These are phyloP conservation scores for Cynanchum wilfordii DNA, from an alignment of 257 asterid species.

Conservation along the genomic window DNA sequence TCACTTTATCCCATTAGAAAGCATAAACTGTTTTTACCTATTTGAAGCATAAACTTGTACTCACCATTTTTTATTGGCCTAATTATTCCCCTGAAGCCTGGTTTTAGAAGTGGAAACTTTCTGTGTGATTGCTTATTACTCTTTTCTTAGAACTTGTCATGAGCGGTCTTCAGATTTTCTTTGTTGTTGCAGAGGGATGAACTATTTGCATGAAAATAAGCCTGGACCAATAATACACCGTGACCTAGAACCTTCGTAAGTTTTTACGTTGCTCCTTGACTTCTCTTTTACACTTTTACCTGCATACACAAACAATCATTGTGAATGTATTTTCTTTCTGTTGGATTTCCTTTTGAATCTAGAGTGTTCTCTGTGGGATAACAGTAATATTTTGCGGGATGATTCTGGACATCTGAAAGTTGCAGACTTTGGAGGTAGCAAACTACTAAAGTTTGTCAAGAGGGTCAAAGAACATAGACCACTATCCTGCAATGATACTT, in stretches of 20 bases:
- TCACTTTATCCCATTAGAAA: neutral
- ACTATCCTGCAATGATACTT: constrained; percentile 41
- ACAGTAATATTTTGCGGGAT: constrained; percentile 91
- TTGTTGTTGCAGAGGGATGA: constrained; percentile 76
- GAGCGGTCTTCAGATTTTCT: neutral
- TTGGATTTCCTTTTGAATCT: constrained; percentile 7
- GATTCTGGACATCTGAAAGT: constrained; percentile 97
- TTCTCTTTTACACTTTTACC: constrained; percentile 8
- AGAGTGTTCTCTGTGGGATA: constrained; percentile 16
- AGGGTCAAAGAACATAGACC: constrained; percentile 69
- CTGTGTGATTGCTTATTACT: neutral
- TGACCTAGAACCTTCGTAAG: constrained; percentile 97
- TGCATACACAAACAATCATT: neutral
- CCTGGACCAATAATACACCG: constrained; percentile 90
- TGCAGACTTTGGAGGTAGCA: constrained; percentile 95
- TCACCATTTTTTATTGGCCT: neutral
- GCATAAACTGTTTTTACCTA: neutral
- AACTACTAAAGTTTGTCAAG: constrained; percentile 68
- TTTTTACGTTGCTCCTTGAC: constrained; percentile 16
- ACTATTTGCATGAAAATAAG: constrained; percentile 74
- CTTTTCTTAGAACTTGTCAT: neutral
- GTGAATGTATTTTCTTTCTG: neutral
- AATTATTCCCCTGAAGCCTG: neutral
- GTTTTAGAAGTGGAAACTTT: constrained; percentile 1
- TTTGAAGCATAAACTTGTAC: neutral